Percentiles rank a stretch among this genome's conserved stretches.
Evolutionary conservation across 768 basidiomycete species (phyloP).

Genomic region (Mycena crocata): DNA sequence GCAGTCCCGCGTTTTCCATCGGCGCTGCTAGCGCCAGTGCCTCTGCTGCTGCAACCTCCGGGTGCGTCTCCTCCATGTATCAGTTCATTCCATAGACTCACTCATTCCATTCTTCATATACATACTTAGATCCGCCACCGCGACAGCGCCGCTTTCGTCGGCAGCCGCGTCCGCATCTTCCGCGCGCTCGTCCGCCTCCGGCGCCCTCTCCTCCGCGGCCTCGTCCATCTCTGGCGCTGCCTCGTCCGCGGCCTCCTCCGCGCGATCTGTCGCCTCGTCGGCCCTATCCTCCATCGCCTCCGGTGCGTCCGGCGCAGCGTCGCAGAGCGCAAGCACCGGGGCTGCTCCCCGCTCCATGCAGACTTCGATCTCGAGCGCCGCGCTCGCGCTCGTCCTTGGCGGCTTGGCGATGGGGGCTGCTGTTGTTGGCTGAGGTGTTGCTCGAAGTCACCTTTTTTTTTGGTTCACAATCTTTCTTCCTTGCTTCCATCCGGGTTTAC

Average conservation of each 20-base stretch:
- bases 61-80: background rate
- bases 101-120: no score
- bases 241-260: background rate
- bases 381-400: no score
- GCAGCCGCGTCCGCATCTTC: background rate
- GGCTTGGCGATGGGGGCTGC: no score
- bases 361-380: no score
- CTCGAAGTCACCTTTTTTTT: no score
- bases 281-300: background rate
- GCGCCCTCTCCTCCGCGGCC: background rate
- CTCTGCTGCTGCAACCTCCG: background rate
- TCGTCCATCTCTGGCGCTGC: background rate
- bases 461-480: no score
- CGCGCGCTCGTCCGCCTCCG: background rate
- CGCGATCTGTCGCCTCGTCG: background rate
- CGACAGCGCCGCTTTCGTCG: background rate
- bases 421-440: no score
- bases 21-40: background rate
- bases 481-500: no score
- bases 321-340: no score
- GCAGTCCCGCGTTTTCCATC: constrained; percentile 9
- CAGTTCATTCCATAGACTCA: background rate
- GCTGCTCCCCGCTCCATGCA: no score
- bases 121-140: background rate
- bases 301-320: no score